Evolutionary conservation across 2,329 filamentous ascomycete genomes (phyloP).

Genomic region (Zymoseptoria crescenta): DNA sequence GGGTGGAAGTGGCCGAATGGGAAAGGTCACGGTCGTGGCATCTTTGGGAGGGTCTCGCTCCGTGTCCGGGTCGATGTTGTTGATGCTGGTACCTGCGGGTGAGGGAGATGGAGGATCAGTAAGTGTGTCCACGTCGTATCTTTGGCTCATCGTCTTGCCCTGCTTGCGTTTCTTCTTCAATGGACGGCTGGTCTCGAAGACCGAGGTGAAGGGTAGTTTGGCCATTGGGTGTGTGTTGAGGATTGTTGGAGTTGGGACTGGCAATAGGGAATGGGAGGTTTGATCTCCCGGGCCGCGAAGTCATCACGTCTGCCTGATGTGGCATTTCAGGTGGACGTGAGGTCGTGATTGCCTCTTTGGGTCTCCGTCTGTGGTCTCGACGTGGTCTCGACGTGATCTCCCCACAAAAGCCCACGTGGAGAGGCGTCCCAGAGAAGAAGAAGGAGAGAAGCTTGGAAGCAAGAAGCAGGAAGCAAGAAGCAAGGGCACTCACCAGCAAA

Average conservation of each 20-base stretch:
- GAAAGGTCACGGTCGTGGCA: slow-evolving; percentile 23
- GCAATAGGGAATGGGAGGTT: neutral
- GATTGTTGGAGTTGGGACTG: neutral
- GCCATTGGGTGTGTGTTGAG: neutral
- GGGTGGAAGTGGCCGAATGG: slow-evolving; percentile 5
- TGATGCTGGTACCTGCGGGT: slow-evolving; percentile 10
- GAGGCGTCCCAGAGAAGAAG: neutral
- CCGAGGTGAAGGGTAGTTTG: neutral
- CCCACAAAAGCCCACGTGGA: neutral
- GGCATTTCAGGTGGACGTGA: neutral
- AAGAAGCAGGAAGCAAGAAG: neutral
- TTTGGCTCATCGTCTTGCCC: neutral
- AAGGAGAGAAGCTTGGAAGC: too few species aligned
- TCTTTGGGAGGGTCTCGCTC: slow-evolving; percentile 25
- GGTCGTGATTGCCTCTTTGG: neutral
- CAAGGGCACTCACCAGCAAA: neutral
- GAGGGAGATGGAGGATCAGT: neutral
- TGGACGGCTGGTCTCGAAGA: neutral
- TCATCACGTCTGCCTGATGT: neutral
- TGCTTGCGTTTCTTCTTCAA: neutral
- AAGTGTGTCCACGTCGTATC: neutral
- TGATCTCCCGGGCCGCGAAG: neutral
- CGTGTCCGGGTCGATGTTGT: slow-evolving; percentile 18
- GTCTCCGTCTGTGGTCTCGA: neutral
- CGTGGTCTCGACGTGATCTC: neutral